Conservation (phyloP, 83 land plant genomes). For the Isoetes engelmannii region DNA sequence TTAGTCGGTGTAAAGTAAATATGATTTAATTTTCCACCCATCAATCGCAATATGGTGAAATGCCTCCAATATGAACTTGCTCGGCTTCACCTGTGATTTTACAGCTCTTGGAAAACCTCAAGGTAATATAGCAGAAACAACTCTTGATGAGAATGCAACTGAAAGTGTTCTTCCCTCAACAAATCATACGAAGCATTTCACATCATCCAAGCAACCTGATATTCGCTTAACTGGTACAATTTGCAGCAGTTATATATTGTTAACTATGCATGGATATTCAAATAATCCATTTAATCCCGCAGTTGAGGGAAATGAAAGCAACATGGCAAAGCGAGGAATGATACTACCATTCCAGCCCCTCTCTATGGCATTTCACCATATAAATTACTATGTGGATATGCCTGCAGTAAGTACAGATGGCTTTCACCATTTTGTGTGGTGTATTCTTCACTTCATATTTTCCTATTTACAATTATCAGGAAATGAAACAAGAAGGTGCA, state of each 20-base stretch:
- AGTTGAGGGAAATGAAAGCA: too few species aligned
- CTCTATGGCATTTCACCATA: constrained; percentile 15
- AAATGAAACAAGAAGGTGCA: constrained; percentile 20
- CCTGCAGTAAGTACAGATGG: too few species aligned
- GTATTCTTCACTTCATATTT: not conserved
- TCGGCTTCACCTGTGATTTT: not conserved
- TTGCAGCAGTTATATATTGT: not conserved
- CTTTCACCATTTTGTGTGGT: constrained; percentile 1
- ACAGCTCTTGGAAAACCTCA: constrained; percentile 7
- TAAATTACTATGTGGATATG: constrained; percentile 21
- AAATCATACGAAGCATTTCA: not conserved
- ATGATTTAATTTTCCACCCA: not conserved
- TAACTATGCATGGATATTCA: not conserved
- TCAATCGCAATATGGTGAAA: not conserved
- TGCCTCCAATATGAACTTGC: not conserved
- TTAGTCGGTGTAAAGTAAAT: not conserved
- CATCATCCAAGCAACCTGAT: not conserved
- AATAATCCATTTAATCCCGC: too few species aligned
- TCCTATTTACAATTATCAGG: too few species aligned
- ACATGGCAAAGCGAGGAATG: constrained; percentile 17
- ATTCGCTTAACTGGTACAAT: not conserved
- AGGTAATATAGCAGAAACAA: not conserved
- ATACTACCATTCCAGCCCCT: constrained; percentile 25
- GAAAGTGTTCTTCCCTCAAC: not conserved
- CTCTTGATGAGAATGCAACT: not conserved